phyloP scores from a whole-genome alignment of 1,284 basidiomycete genomes.

The Golubevia pallescens region DNA sequence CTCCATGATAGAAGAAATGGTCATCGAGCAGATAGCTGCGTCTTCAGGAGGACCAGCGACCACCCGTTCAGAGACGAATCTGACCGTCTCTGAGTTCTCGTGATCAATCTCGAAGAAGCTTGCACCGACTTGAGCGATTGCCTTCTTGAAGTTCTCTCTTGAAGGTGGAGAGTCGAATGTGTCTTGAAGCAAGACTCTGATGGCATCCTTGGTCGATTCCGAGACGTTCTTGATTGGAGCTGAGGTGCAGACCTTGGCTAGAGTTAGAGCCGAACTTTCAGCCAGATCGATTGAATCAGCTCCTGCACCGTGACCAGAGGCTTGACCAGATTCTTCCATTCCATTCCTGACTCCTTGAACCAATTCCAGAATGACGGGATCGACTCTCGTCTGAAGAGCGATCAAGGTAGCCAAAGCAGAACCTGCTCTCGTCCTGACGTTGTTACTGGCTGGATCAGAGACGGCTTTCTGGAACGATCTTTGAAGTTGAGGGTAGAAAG shows the following conservation, averaged over 20 bases:
- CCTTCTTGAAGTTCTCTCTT: conserved; percentile 24
- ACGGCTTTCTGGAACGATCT: conserved; percentile 95
- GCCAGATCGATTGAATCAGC: conserved; percentile 3
- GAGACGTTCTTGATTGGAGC: conserved; percentile 42
- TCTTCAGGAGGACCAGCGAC: not conserved
- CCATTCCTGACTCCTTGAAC: conserved; percentile 28
- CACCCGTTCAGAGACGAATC: not conserved
- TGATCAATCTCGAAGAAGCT: conserved; percentile 15
- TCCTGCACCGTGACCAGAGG: no score
- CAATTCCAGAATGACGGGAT: conserved; percentile 65
- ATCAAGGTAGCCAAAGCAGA: conserved; percentile 88
- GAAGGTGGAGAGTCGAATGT: conserved; percentile 23
- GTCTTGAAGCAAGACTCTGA: conserved; percentile 29
- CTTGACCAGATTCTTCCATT: conserved; percentile 6
- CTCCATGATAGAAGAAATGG: not conserved
- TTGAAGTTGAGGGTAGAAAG: conserved; percentile 98
- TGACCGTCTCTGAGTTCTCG: not conserved
- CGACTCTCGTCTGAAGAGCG: conserved; percentile 82
- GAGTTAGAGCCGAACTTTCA: conserved; percentile 37
- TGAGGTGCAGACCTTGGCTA: conserved; percentile 36
- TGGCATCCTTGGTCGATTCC: conserved; percentile 21
- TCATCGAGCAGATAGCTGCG: not conserved
- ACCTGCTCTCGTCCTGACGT: conserved; percentile 82
- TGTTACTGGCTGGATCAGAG: conserved; percentile 78
- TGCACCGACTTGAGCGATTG: conserved; percentile 22